Percentiles rank a stretch among this genome's conserved stretches.
phyloP scores from a whole-genome alignment of 2,329 filamentous ascomycete genomes.

The Fusarium sublunatum region DNA sequence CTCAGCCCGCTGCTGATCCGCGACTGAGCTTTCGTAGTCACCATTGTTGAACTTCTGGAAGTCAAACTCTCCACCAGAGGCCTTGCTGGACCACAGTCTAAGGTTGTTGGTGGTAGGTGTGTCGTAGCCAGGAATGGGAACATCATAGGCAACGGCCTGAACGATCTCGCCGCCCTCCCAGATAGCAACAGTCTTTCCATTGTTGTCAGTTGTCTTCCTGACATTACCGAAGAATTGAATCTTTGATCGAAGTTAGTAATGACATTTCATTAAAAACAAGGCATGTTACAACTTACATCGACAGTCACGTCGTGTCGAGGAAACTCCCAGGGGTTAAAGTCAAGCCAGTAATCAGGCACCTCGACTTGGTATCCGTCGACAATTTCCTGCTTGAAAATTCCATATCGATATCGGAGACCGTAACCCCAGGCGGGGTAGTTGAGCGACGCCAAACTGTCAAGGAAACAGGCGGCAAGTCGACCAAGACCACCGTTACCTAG shows the following conservation, averaged over 20 bases:
- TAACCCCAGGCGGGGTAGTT: slow-evolving; percentile 99
- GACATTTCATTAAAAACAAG: background rate
- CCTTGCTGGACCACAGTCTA: slow-evolving; percentile 96
- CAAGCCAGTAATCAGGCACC: slow-evolving; percentile 98
- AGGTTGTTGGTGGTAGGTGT: slow-evolving; percentile 96
- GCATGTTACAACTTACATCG: slow-evolving; percentile 65
- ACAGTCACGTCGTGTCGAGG: slow-evolving; percentile 94
- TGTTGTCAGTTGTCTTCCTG: slow-evolving; percentile 76
- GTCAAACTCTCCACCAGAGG: slow-evolving; percentile 96
- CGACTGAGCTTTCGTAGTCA: slow-evolving; percentile 97
- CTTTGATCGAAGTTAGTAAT: slow-evolving; percentile 46
- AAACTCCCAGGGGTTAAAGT: slow-evolving; percentile 99
- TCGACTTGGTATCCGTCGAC: slow-evolving; percentile 98
- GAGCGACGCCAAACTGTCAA: slow-evolving; percentile 93
- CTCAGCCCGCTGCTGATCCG: slow-evolving; percentile 98
- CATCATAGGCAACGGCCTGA: slow-evolving; percentile 91
- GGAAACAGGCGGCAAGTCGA: slow-evolving; percentile 93
- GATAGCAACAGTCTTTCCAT: slow-evolving; percentile 77
- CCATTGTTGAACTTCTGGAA: slow-evolving; percentile 99
- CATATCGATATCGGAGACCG: slow-evolving; percentile 92
- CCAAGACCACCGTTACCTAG: slow-evolving; percentile 96
- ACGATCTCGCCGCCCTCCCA: slow-evolving; percentile 97
- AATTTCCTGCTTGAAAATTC: slow-evolving; percentile 99
- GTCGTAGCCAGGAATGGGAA: slow-evolving; percentile 88
- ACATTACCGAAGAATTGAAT: slow-evolving; percentile 96